phyloP scores from a whole-genome alignment of 768 basidiomycete species.

The Dioszegia aurantiaca region DNA sequence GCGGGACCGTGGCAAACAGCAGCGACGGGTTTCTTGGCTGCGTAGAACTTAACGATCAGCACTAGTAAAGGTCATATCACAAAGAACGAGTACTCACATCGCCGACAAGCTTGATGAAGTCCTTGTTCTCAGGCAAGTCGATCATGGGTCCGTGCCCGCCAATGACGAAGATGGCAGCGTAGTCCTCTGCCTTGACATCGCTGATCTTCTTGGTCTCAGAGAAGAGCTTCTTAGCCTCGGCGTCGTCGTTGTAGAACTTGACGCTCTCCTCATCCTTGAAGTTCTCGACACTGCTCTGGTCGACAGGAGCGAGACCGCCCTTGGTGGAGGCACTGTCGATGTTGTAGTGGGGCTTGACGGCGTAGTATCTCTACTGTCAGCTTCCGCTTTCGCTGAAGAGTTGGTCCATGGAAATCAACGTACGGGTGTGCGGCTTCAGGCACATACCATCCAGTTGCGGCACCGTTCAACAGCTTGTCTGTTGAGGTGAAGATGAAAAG shows the following conservation, averaged over 20 bases:
- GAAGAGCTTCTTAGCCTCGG: slow-evolving; percentile 59
- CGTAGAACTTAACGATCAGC: slow-evolving; percentile 61
- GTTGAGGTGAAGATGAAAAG: slow-evolving; percentile 76
- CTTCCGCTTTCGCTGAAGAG: background rate
- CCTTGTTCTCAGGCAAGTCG: slow-evolving; percentile 63
- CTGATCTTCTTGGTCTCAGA: slow-evolving; percentile 62
- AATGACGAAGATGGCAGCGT: slow-evolving; percentile 72
- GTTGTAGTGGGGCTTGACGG: slow-evolving; percentile 56
- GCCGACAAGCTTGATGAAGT: slow-evolving; percentile 61
- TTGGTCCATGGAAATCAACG: background rate
- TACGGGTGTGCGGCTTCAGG: slow-evolving; percentile 73
- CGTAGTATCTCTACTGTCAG: slow-evolving; percentile 55
- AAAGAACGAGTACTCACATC: slow-evolving; percentile 53
- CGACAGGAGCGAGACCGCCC: slow-evolving; percentile 70
- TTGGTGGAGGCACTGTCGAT: slow-evolving; percentile 64
- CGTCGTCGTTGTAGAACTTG: slow-evolving; percentile 62
- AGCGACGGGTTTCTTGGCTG: slow-evolving; percentile 62
- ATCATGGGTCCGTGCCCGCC: slow-evolving; percentile 77
- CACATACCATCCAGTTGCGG: slow-evolving; percentile 64
- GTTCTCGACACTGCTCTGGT: slow-evolving; percentile 55
- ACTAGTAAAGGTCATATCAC: background rate
- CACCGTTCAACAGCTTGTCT: slow-evolving; percentile 57
- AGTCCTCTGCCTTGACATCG: slow-evolving; percentile 62
- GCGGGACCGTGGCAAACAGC: slow-evolving; percentile 81
- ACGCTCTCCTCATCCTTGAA: slow-evolving; percentile 61